Evolutionary conservation across 2,329 filamentous ascomycete genomes (phyloP).

Genomic region (Aspergillus sp.): DNA sequence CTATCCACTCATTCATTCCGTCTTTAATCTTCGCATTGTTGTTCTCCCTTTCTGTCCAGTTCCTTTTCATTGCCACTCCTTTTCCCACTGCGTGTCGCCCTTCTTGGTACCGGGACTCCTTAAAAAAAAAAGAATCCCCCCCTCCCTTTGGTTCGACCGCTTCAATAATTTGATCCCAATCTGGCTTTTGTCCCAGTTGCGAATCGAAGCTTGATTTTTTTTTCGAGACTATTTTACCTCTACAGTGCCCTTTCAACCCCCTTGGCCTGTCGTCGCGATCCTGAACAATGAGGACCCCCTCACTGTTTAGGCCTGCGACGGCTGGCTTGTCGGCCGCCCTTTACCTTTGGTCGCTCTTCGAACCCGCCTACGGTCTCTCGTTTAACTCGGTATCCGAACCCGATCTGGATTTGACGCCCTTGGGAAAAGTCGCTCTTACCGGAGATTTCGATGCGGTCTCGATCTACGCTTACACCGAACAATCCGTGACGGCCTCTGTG

Average conservation of each 20-base stretch:
- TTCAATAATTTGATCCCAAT: not conserved
- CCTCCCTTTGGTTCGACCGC: not conserved
- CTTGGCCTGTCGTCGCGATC: constrained; percentile 38
- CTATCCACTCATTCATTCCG: constrained; percentile 12
- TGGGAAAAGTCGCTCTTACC: constrained; percentile 81
- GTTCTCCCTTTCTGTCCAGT: constrained; percentile 13
- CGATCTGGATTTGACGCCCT: constrained; percentile 66
- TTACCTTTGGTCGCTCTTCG: constrained; percentile 24
- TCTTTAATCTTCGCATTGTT: constrained; percentile 11
- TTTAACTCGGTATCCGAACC: constrained; percentile 38
- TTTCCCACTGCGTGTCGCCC: not conserved
- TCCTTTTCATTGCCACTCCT: constrained; percentile 1
- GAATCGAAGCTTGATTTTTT: not conserved
- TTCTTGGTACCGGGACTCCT: not conserved
- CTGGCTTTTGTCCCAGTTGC: not conserved
- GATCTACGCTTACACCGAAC: constrained; percentile 79
- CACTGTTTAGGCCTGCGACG: constrained; percentile 47
- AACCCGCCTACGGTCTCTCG: constrained; percentile 31
- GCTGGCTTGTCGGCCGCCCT: constrained; percentile 36
- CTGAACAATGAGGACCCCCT: constrained; percentile 45
- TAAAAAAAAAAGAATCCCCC: not conserved
- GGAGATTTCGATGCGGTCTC: constrained; percentile 93
- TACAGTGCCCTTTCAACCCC: not conserved
- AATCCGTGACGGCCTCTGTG: constrained; percentile 61
- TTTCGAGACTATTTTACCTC: not conserved